These are phyloP conservation scores for Andrographis paniculata DNA, from an alignment of 305 asterid genomes.

Conservation along the genomic window DNA sequence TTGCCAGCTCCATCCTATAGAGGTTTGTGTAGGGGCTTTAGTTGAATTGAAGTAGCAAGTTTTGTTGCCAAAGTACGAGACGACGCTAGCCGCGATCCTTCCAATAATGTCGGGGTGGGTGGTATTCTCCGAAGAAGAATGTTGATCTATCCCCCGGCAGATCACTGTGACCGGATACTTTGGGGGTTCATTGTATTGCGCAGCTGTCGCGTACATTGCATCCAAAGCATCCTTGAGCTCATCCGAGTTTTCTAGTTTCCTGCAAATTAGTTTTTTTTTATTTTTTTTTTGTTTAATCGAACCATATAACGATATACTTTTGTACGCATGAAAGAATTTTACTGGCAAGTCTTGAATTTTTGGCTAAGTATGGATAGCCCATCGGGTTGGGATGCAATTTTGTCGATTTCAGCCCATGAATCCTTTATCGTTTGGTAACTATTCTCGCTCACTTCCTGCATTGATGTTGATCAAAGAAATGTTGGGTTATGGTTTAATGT, in stretches of 20 bases:
- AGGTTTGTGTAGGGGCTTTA: constrained; percentile 16
- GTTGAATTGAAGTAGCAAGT: constrained; percentile 34
- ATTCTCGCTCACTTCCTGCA: constrained; percentile 44
- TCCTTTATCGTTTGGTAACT: constrained; percentile 39
- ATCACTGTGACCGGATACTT: constrained; percentile 40
- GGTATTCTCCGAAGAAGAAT: constrained; percentile 16
- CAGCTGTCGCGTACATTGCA: constrained; percentile 27
- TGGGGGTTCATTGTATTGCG: constrained; percentile 57
- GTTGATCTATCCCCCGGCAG: constrained; percentile 46
- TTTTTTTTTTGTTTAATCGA: too few species aligned
- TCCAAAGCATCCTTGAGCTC: constrained; percentile 40
- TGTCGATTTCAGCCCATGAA: constrained; percentile 69
- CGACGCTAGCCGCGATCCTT: constrained; percentile 40
- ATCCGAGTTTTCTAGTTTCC: constrained; percentile 25
- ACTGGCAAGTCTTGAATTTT: constrained; percentile 70
- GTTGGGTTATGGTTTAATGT: too few species aligned
- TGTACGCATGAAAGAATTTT: background rate
- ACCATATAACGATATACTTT: too few species aligned
- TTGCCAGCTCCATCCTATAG: constrained; percentile 64
- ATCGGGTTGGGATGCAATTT: constrained; percentile 35
- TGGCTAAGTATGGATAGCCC: constrained; percentile 48
- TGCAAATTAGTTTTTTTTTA: constrained; percentile 4
- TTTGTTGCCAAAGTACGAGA: constrained; percentile 25
- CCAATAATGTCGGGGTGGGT: constrained; percentile 29
- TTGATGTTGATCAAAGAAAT: too few species aligned